Percentiles rank a stretch among this genome's conserved stretches.
Conservation (phyloP, 1,284 basidiomycete genomes). For the Erythrobasidium hasegawianum region DNA sequence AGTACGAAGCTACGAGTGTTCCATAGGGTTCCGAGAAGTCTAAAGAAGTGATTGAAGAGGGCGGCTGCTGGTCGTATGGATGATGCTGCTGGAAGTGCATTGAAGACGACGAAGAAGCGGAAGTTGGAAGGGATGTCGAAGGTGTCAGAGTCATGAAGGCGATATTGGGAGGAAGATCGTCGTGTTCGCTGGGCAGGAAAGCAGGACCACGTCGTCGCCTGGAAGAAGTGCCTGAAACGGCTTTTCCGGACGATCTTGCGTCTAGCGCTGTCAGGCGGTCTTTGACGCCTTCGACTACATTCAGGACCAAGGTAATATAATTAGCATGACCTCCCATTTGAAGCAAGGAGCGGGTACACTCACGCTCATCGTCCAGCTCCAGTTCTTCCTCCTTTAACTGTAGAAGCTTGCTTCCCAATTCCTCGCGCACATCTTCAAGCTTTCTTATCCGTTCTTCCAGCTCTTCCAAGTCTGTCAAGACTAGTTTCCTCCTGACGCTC, state of each 20-base stretch:
- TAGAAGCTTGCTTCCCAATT: slow-evolving; percentile 76
- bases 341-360: slow-evolving; percentile 46
- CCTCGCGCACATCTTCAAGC: slow-evolving; percentile 73
- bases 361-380: slow-evolving; percentile 89
- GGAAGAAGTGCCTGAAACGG: slow-evolving; percentile 52
- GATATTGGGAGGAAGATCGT: slow-evolving; percentile 85
- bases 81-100: not conserved
- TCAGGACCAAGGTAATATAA: too few relatives aligned
- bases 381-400: slow-evolving; percentile 90
- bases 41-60: slow-evolving; percentile 72
- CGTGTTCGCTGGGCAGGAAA: slow-evolving; percentile 95
- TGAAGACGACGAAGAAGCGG: slow-evolving; percentile 49
- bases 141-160: slow-evolving; percentile 78
- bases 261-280: slow-evolving; percentile 59
- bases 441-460: slow-evolving; percentile 83
- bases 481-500: slow-evolving; percentile 73
- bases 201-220: slow-evolving; percentile 80
- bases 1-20: not conserved
- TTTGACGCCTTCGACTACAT: slow-evolving; percentile 81
- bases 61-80: slow-evolving; percentile 6
- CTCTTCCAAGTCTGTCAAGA: slow-evolving; percentile 78
- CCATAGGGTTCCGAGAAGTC: slow-evolving; percentile 82
- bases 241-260: slow-evolving; percentile 31
- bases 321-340: not conserved
- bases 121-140: slow-evolving; percentile 54